Percentiles rank a stretch among this genome's conserved stretches.
Evolutionary conservation across 2,329 filamentous ascomycete species (phyloP).

Genomic region (Trichoderma asperellum): DNA sequence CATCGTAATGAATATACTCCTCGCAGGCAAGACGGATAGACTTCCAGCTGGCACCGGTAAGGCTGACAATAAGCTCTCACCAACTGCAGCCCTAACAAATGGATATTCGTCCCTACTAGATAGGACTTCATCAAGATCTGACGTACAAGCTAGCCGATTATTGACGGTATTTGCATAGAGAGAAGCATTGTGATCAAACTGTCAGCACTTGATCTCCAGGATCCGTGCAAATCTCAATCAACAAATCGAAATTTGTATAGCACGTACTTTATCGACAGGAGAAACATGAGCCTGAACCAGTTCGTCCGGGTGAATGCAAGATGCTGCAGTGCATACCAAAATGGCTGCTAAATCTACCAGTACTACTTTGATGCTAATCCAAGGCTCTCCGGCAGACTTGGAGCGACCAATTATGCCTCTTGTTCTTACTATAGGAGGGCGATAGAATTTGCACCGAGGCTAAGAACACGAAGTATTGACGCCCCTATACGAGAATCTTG

Average conservation of each 20-base stretch:
- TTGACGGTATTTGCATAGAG: neutral
- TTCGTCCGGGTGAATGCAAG: neutral
- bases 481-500: slow-evolving; percentile 2
- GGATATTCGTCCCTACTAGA: neutral
- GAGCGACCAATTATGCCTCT: neutral
- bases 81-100: slow-evolving; percentile 14
- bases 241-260: neutral
- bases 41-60: neutral
- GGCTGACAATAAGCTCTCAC: neutral
- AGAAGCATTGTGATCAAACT: neutral
- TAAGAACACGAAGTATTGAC: slow-evolving; percentile 7
- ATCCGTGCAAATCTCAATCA: neutral
- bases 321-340: neutral
- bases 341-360: neutral
- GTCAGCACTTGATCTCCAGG: neutral
- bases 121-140: neutral
- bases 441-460: neutral
- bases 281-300: neutral
- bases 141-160: neutral
- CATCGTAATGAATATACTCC: neutral
- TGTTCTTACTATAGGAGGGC: neutral
- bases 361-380: neutral
- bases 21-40: neutral
- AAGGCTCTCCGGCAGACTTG: neutral
- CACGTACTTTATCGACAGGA: neutral